phyloP scores from a whole-genome alignment of 2,329 filamentous ascomycete genomes.

The Exophiala sideris region DNA sequence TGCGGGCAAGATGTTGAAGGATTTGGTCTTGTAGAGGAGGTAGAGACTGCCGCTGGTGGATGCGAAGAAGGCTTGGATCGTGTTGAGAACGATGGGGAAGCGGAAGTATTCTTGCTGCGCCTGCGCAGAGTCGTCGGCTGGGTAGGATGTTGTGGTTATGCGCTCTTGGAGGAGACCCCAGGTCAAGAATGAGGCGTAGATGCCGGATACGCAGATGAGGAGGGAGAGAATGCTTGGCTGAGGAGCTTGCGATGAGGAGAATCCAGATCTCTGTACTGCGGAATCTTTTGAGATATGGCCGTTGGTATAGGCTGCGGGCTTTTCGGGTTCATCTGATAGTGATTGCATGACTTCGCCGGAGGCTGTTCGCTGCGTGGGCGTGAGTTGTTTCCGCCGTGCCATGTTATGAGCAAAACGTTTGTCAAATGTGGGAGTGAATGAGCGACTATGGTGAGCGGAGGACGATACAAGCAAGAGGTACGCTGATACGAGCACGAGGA shows the following conservation, averaged over 20 bases:
- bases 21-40: constrained; percentile 63
- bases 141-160: constrained; percentile 85
- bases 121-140: constrained; percentile 44
- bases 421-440: not conserved
- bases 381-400: constrained; percentile 68
- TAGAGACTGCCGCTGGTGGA: constrained; percentile 79
- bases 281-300: constrained; percentile 28
- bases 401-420: constrained; percentile 40
- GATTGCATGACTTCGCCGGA: constrained; percentile 62
- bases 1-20: constrained; percentile 68
- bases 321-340: constrained; percentile 33
- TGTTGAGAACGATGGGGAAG: constrained; percentile 93
- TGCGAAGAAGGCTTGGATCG: constrained; percentile 87
- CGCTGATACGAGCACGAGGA: not conserved
- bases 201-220: constrained; percentile 83
- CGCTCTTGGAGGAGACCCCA: constrained; percentile 98
- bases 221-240: constrained; percentile 65
- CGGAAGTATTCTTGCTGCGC: constrained; percentile 69
- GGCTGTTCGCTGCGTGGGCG: constrained; percentile 61
- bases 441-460: constrained; percentile 10
- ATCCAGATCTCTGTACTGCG: not conserved
- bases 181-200: constrained; percentile 93
- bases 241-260: constrained; percentile 25
- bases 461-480: not conserved
- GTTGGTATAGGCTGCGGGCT: constrained; percentile 33